Percentiles rank a stretch among this genome's conserved stretches.
These are phyloP conservation scores for Trichoderma asperellum DNA, from an alignment of 2,329 filamentous ascomycete species.

Conservation along the genomic window DNA sequence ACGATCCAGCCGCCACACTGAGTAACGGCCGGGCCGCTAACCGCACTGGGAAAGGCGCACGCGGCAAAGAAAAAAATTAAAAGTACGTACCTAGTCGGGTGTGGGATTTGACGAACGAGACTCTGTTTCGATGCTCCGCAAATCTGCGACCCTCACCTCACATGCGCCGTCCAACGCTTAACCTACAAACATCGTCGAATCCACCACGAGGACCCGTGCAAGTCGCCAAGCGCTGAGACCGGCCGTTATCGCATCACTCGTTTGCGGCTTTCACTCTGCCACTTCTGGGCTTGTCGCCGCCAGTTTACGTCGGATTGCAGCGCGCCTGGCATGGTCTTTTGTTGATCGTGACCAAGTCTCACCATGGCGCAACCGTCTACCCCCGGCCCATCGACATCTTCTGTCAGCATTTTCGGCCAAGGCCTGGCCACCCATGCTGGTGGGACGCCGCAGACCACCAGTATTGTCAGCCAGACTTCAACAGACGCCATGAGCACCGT, in stretches of 20 bases:
- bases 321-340: slow-evolving; percentile 22
- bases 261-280: background rate
- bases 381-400: slow-evolving; percentile 48
- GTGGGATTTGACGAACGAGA: slow-evolving; percentile 9
- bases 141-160: slow-evolving; percentile 28
- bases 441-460: slow-evolving; percentile 35
- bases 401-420: slow-evolving; percentile 50
- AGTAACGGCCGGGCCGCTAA: slow-evolving; percentile 14
- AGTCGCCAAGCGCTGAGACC: background rate
- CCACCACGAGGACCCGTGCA: slow-evolving; percentile 8
- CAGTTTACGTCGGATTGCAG: background rate
- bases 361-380: slow-evolving; percentile 52
- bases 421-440: slow-evolving; percentile 33
- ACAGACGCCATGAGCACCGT: slow-evolving; percentile 35
- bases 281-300: background rate
- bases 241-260: slow-evolving; percentile 12
- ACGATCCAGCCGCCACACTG: slow-evolving; percentile 35
- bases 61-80: slow-evolving; percentile 9
- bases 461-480: slow-evolving; percentile 36
- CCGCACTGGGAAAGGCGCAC: slow-evolving; percentile 9
- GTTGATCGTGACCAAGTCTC: slow-evolving; percentile 32
- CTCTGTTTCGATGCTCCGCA: slow-evolving; percentile 22
- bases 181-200: slow-evolving; percentile 19
- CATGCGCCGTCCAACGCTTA: slow-evolving; percentile 26
- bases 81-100: slow-evolving; percentile 28